These are phyloP conservation scores for Populus tomentosa DNA, from an alignment of 441 rosid species.

Conservation along the genomic window DNA sequence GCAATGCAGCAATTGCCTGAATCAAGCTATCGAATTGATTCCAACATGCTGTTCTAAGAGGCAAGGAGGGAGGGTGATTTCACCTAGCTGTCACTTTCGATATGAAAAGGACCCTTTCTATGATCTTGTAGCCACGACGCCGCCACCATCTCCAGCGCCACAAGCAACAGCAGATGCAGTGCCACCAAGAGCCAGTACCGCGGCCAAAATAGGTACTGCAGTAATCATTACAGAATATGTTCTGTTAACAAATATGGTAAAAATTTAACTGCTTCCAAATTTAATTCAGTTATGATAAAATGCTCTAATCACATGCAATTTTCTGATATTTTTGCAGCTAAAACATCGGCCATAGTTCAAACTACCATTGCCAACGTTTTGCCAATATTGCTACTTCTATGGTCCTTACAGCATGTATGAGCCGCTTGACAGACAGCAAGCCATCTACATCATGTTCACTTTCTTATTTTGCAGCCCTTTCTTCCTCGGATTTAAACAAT, in stretches of 20 bases:
- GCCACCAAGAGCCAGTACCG: too few species aligned
- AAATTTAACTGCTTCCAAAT: background rate
- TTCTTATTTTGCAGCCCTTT: too few species aligned
- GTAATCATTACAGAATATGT: too few species aligned
- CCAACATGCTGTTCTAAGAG: too few species aligned
- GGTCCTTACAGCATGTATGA: background rate
- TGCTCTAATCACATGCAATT: background rate
- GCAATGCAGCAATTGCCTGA: too few species aligned
- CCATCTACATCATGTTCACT: background rate
- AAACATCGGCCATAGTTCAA: background rate
- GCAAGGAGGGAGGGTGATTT: too few species aligned
- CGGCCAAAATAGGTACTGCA: too few species aligned
- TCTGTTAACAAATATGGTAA: background rate
- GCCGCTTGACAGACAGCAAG: background rate
- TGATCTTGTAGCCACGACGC: too few species aligned
- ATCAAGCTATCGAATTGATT: too few species aligned
- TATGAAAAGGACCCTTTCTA: background rate
- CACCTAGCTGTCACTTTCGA: background rate
- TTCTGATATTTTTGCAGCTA: background rate
- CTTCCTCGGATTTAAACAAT: too few species aligned
- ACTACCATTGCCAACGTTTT: background rate
- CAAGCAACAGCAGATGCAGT: too few species aligned
- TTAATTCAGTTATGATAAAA: background rate
- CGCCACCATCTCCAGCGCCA: background rate
- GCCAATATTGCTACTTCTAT: background rate